Evolutionary conservation across 1,139 yeast genomes (phyloP), one percentile per base, ranked within the genome.

Genomic region (Pichia sp.): DNA sequence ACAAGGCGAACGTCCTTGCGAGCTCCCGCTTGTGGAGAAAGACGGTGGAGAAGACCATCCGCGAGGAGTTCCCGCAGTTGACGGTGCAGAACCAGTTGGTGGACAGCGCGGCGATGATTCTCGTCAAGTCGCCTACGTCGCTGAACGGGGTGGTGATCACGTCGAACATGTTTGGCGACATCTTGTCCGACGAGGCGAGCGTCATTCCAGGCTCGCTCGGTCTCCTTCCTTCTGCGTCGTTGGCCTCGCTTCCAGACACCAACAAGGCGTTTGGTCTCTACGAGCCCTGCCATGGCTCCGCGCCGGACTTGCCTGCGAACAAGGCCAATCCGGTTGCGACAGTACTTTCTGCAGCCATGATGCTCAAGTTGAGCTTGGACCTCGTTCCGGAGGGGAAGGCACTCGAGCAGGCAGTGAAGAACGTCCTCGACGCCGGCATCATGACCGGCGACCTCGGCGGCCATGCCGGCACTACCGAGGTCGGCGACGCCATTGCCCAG

Each of bases 241-340:
- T 93, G 67, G 95, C 97, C 5, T 89, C 97, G 16, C 79, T 93
- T 66, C 99, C 99, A 56, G 97, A 92, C 71, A 84, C 92, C 49
- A 92, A 92, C 77, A 76, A 80, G 50, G 98, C 98, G 0, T 90
- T 93, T 69, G 99, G 99, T 59, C 79, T 93, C 60, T 93, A 93
- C 71, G 99, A 93, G 75, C 99, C 99, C 62, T 92, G 98, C 70
- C 99, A 93, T 71, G 99, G 99, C 49, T 87, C 97, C 46, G 99
- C 99, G 31, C 99, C 99, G 47, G 99, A 93, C 72, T 81, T 93
- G 68, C 85, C 85, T 53, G 77, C 75, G 58, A 89, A 90, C 70
- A 87, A 88, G 75, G 99, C 90, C 55, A 93, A 93, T 73, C 99
- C 99, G 53, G 74, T 92, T 55, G 99, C 97, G 51, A 89, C 97